Evolutionary conservation across 805 yeast species (phyloP).

Genomic region (Pichia deserticola): DNA sequence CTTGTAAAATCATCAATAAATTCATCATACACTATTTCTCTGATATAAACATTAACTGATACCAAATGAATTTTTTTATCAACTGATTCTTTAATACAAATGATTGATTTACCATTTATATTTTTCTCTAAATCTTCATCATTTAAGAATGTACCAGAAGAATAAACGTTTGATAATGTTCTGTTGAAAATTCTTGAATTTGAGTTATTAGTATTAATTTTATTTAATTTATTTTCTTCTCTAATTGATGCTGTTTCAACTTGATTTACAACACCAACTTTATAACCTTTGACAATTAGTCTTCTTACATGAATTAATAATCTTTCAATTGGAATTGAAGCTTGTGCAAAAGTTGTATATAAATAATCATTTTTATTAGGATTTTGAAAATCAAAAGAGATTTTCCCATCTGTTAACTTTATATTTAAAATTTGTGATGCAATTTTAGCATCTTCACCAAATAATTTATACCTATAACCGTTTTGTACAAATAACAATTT

Average conservation of each 20-base stretch:
- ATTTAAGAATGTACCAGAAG: constrained; percentile 78
- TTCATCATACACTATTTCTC: constrained; percentile 65
- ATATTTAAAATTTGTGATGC: constrained; percentile 64
- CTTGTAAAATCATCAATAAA: constrained; percentile 54
- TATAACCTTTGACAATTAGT: constrained; percentile 61
- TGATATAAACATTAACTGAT: constrained; percentile 65
- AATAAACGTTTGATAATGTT: constrained; percentile 61
- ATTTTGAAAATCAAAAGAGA: constrained; percentile 42
- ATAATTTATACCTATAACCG: constrained; percentile 86
- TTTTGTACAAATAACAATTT: constrained; percentile 77
- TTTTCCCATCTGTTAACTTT: constrained; percentile 65
- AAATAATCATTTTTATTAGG: constrained; percentile 32
- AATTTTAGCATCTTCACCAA: constrained; percentile 72
- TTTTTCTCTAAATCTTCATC: constrained; percentile 26
- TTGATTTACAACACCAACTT: constrained; percentile 85
- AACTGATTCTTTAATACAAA: constrained; percentile 34
- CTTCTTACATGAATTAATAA: constrained; percentile 71
- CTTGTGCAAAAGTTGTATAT: constrained; percentile 64
- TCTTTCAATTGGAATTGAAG: constrained; percentile 76
- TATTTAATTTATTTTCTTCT: constrained; percentile 37
- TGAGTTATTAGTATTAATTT: too few relatives aligned
- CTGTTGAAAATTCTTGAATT: constrained; percentile 56
- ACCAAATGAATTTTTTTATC: constrained; percentile 37
- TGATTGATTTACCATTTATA: constrained; percentile 34
- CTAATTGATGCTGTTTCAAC: constrained; percentile 73